These are phyloP conservation scores for Corrigiola litoralis DNA, from an alignment of 179 eudicot genomes.

Conservation along the genomic window DNA sequence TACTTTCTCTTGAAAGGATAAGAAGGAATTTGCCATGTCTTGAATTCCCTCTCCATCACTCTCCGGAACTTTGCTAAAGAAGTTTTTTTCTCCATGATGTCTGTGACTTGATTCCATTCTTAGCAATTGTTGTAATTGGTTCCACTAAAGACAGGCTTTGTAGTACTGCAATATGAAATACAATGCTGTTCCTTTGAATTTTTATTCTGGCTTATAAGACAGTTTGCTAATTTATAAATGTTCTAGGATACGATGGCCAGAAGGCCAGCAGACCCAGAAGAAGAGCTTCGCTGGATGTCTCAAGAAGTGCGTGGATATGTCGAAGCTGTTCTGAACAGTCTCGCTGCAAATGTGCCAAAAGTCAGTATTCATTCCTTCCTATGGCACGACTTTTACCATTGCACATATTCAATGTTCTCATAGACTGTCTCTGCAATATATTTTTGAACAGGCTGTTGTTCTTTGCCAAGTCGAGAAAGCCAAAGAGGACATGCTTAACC, in stretches of 20 bases:
- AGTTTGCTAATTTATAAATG: slow-evolving; percentile 11
- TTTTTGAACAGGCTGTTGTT: slow-evolving; percentile 86
- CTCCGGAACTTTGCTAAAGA: too few relatives aligned
- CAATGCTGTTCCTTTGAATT: too few relatives aligned
- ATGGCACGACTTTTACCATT: background rate
- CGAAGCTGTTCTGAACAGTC: slow-evolving; percentile 97
- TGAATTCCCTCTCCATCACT: too few relatives aligned
- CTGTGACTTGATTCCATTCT: too few relatives aligned
- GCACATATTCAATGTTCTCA: background rate
- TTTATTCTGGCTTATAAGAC: background rate
- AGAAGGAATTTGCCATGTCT: too few relatives aligned
- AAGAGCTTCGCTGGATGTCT: slow-evolving; percentile 99
- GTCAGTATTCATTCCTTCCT: slow-evolving; percentile 29
- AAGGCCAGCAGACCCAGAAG: slow-evolving; percentile 98
- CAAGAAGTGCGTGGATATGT: slow-evolving; percentile 99
- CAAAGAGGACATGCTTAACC: slow-evolving; percentile 98
- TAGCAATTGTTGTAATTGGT: too few relatives aligned
- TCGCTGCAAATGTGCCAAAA: slow-evolving; percentile 98
- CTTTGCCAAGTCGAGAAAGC: slow-evolving; percentile 99
- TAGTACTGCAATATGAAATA: too few relatives aligned
- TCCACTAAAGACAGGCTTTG: too few relatives aligned
- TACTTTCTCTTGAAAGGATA: too few relatives aligned
- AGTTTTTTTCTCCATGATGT: too few relatives aligned
- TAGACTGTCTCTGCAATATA: background rate
- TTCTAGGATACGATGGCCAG: slow-evolving; percentile 85